These are phyloP conservation scores for Thyridium curvatum DNA, from an alignment of 2,329 filamentous ascomycete species.

Conservation along the genomic window DNA sequence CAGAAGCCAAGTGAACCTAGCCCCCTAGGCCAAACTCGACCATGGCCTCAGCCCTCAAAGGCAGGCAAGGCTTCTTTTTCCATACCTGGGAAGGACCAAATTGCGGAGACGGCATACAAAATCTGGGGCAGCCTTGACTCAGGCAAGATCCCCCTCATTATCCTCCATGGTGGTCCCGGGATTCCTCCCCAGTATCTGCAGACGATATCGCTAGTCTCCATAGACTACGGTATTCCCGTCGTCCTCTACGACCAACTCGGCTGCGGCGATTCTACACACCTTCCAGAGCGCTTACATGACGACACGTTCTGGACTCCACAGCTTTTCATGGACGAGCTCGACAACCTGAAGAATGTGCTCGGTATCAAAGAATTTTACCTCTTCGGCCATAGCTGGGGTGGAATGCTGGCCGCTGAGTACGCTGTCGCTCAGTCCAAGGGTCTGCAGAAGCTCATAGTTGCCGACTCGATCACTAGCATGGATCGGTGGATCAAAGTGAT, in stretches of 20 bases:
- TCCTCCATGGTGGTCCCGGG: slow-evolving; percentile 38
- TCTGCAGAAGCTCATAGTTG: slow-evolving; percentile 29
- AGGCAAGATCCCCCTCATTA: slow-evolving; percentile 5
- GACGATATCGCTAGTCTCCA: slow-evolving; percentile 27
- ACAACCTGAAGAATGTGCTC: slow-evolving; percentile 37
- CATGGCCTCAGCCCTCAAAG: too few relatives aligned
- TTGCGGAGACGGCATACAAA: slow-evolving; percentile 5
- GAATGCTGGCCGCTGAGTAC: slow-evolving; percentile 39
- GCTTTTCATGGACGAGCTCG: slow-evolving; percentile 41
- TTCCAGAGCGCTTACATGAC: slow-evolving; percentile 33
- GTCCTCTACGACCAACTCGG: slow-evolving; percentile 51
- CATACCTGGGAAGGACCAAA: too few relatives aligned
- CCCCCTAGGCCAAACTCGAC: too few relatives aligned
- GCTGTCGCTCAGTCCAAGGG: slow-evolving; percentile 27
- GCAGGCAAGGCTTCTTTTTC: too few relatives aligned
- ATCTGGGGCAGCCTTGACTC: slow-evolving; percentile 5
- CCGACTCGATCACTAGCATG: slow-evolving; percentile 19
- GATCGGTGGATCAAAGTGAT: slow-evolving; percentile 13
- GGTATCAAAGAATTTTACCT: slow-evolving; percentile 33
- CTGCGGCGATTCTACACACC: slow-evolving; percentile 39
- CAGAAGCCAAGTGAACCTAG: too few relatives aligned
- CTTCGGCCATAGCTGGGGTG: slow-evolving; percentile 46
- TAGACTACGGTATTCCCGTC: slow-evolving; percentile 29
- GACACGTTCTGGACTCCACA: slow-evolving; percentile 37
- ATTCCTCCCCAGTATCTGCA: slow-evolving; percentile 35